Conservation (phyloP, 2,329 filamentous ascomycete species). For the Pseudogymnoascus sp. region DNA sequence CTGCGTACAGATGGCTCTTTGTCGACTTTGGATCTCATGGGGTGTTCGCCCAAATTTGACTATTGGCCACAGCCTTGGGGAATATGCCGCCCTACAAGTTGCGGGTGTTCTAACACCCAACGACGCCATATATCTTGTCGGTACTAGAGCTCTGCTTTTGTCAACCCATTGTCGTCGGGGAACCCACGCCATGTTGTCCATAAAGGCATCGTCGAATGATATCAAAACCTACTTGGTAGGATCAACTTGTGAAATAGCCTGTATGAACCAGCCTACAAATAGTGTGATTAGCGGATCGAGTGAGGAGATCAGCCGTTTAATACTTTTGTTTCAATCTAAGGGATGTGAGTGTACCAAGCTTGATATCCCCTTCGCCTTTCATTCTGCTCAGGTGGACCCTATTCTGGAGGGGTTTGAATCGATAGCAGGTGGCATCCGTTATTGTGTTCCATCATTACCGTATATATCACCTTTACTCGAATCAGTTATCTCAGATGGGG, state of each 20-base stretch:
- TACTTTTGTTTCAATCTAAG: constrained; percentile 38
- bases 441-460: constrained; percentile 48
- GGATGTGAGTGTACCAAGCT: constrained; percentile 53
- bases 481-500: constrained; percentile 48
- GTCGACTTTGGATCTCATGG: constrained; percentile 46
- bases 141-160: constrained; percentile 56
- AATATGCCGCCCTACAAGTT: constrained; percentile 64
- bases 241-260: constrained; percentile 49
- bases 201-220: constrained; percentile 38
- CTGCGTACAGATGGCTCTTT: constrained; percentile 47
- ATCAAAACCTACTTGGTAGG: constrained; percentile 42
- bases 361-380: constrained; percentile 58
- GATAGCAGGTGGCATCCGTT: constrained; percentile 44
- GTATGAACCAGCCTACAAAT: constrained; percentile 66
- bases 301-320: constrained; percentile 45
- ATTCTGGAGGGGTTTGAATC: constrained; percentile 53
- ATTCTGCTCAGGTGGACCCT: constrained; percentile 56
- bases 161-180: constrained; percentile 57
- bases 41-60: constrained; percentile 47
- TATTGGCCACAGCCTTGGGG: constrained; percentile 57
- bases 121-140: constrained; percentile 66
- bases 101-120: constrained; percentile 63
- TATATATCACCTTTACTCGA: constrained; percentile 61
- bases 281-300: constrained; percentile 59
- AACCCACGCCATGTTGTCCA: constrained; percentile 59